Base-by-base conservation (phyloP, 2,329 filamentous ascomycete genomes). In the Amphichorda felina region DNA sequence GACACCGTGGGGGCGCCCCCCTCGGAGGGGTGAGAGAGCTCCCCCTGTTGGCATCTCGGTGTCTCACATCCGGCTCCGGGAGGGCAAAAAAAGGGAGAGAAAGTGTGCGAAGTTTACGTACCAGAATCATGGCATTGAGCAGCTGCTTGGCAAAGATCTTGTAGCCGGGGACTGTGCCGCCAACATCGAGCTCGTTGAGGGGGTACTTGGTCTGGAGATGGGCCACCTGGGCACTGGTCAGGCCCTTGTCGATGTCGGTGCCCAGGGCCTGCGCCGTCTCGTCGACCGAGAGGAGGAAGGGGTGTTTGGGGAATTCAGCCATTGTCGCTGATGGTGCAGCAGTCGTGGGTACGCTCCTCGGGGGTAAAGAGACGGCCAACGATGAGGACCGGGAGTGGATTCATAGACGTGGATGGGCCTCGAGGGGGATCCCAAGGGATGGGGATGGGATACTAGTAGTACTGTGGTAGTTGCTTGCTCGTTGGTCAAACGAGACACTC, bases 81-180 rank as follows among this genome's bases (percentile, higher is more conserved):
- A n/a, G n/a, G n/a, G n/a, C n/a, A n/a, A n/a, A n/a, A n/a, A n/a
- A n/a, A n/a, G n/a, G n/a, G n/a, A n/a, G n/a, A n/a, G n/a, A n/a
- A n/a, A 17, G 35, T 16, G n/a, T 25, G 4, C 6, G 21, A 6
- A 24, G 21, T 10, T 24, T 7, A 60, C 70, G 44, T 57, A 75
- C 73, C 47, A 86, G 57, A 38, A 82, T 81, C 82, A 86, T 85
- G 39, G 82, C 81, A 63, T 87, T 87, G 50, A 77, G 72, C 16
- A 85, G 56, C 53, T 87, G 82, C 46, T 79, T 78, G 39, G 81
- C 60, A 32, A 87, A 60, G 29, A 87, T 83, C 46, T 79, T 87
- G 47, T 77, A 64, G 80, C 77, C 68, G 50, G 70, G 72, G 33
- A 87, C 76, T 19, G 72, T 72, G 19, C 70, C 75, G 15, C 69